A percentile compares a stretch with the other conserved stretches of the same genome.
These are phyloP conservation scores for Metrosideros polymorpha DNA, from an alignment of 441 rosid species.

Conservation along the genomic window DNA sequence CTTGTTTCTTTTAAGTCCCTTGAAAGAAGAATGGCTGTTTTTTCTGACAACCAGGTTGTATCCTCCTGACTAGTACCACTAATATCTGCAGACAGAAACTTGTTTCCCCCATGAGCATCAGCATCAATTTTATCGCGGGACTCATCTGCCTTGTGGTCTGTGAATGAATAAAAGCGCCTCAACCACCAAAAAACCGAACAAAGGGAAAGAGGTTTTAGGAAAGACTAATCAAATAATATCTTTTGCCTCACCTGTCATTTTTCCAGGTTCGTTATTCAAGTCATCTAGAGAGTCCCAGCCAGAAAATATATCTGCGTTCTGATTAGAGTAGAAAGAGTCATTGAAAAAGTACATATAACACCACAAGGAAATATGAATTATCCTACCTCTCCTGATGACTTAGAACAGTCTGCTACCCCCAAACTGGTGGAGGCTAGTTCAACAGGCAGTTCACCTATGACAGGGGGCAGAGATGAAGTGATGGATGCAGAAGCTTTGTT, in stretches of 20 bases:
- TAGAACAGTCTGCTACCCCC: neutral
- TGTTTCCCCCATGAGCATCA: neutral
- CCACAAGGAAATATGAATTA: neutral
- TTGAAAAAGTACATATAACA: neutral
- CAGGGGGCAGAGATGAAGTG: neutral
- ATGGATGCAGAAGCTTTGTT: neutral
- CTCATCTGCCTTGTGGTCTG: neutral
- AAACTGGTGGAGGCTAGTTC: neutral
- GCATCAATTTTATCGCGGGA: neutral
- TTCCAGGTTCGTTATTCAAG: slow-evolving; percentile 11
- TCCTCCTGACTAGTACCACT: neutral
- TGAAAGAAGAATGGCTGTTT: neutral
- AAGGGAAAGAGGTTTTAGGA: neutral
- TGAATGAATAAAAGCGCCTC: no score
- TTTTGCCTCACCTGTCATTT: slow-evolving; percentile 11
- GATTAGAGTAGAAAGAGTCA: slow-evolving; percentile 11
- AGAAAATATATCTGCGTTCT: slow-evolving; percentile 29
- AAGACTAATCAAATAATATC: neutral
- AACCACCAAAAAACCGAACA: neutral
- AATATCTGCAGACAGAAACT: neutral
- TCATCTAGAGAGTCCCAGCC: slow-evolving; percentile 22
- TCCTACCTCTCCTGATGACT: slow-evolving; percentile 25
- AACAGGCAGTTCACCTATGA: slow-evolving; percentile 3
- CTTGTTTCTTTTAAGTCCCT: neutral
- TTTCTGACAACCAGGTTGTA: neutral